Base-by-base conservation (phyloP, 2,329 filamentous ascomycete genomes). In the Dactylellina haptotyla region DNA sequence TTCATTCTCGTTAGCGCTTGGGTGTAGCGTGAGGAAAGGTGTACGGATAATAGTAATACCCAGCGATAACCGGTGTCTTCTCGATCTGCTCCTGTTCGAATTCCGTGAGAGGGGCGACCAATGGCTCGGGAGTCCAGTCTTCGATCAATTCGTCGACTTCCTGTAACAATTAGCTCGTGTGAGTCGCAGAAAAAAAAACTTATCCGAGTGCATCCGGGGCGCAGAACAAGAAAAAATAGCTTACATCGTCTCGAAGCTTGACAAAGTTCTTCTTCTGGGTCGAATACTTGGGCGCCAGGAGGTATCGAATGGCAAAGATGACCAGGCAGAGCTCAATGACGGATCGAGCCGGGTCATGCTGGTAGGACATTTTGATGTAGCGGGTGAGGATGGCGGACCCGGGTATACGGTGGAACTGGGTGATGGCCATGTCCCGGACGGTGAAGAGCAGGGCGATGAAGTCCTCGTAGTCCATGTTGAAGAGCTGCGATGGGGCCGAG, bases 91-190 rank as follows among this genome's bases (percentile, higher is more conserved):
- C 83, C 78, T 91, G 88, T 82, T 99, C 94, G 56, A 94, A 86
- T 0, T 87, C 76, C 0, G 90, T 93, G 75, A 89, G 87, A 23
- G 88, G 84, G 3, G 88, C 84, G 25, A 97, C 94, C 45, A 99
- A 85, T 12, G 95, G 93, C 81, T 99, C 95, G 0, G 95, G 96
- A 5, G 88, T 90, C 95, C 95, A 99, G 77, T 99, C 95, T 64
- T 96, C 93, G 45, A 99, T 91, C 70, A 99, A 83, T 79, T 99
- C 95, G 79, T 99, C 95, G 77, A 99, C 96, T 83, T 99, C 95
- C 87, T 88, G 76, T 20, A 72, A 75, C 30, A 41, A 32, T 54
- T 51, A 32, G 25, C 43, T 54, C 59, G 45, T 65, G 59, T 72
- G 34, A 72, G 67, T 53, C 20, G 12, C 34, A 30, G 34, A 14